Conservation (phyloP, 2,329 filamentous ascomycete genomes). For the Zymoseptoria ardabiliae region DNA sequence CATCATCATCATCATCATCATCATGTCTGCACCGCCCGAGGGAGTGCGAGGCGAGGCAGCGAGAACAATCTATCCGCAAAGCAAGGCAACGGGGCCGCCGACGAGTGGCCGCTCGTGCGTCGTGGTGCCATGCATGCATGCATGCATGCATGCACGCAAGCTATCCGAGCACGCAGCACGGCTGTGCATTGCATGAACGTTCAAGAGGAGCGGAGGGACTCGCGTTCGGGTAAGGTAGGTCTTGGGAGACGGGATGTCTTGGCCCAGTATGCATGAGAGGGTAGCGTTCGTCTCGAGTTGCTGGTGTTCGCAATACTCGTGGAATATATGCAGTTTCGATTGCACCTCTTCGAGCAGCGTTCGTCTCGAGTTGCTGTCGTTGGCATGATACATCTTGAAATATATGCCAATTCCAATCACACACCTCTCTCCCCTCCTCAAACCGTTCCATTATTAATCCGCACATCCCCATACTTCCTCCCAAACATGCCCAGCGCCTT, state of each 20-base stretch:
- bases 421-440: conserved; percentile 8
- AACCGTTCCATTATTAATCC: conserved; percentile 7
- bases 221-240: too few relatives aligned
- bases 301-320: too few relatives aligned
- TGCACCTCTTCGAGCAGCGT: neutral
- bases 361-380: neutral
- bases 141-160: neutral
- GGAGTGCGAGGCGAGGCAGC: too few relatives aligned
- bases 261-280: too few relatives aligned
- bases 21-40: neutral
- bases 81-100: neutral
- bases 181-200: neutral
- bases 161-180: neutral
- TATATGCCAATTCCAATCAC: too few relatives aligned
- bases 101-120: neutral
- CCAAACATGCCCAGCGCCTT: conserved; percentile 90
- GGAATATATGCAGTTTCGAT: neutral
- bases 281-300: too few relatives aligned
- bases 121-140: neutral
- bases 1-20: too few relatives aligned
- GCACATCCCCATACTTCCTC: conserved; percentile 58
- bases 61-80: neutral
- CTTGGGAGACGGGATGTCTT: neutral
- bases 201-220: neutral
- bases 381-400: neutral